Evolutionary conservation across 2,329 filamentous ascomycete species (phyloP).

Genomic region (Aspergillus japonicus): DNA sequence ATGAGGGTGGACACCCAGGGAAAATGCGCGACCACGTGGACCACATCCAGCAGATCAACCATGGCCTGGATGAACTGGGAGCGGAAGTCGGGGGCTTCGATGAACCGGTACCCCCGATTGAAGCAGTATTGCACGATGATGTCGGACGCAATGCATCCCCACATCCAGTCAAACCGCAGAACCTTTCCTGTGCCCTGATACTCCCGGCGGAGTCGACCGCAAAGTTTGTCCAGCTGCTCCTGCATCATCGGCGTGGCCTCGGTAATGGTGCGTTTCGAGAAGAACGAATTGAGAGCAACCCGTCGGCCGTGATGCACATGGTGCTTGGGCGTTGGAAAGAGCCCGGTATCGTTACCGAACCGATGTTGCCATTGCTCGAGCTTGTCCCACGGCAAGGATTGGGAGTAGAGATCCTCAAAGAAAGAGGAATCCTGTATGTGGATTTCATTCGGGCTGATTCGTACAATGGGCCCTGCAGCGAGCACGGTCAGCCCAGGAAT

Average conservation of each 20-base stretch:
- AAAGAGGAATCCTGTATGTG: slow-evolving; percentile 16
- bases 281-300: slow-evolving; percentile 44
- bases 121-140: slow-evolving; percentile 18
- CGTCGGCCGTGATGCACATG: slow-evolving; percentile 44
- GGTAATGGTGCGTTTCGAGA: slow-evolving; percentile 39
- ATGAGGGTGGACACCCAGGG: slow-evolving; percentile 14
- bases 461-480: slow-evolving; percentile 15
- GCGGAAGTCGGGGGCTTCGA: slow-evolving; percentile 8
- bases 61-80: slow-evolving; percentile 15
- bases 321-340: slow-evolving; percentile 34
- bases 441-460: slow-evolving; percentile 19
- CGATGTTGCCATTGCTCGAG: slow-evolving; percentile 13
- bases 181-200: slow-evolving; percentile 11
- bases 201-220: slow-evolving; percentile 9
- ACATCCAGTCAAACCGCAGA: slow-evolving; percentile 14
- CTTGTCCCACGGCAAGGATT: slow-evolving; percentile 16
- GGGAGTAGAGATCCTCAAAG: slow-evolving; percentile 17
- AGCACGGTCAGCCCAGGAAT: neutral
- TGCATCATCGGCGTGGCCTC: slow-evolving; percentile 30
- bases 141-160: slow-evolving; percentile 19
- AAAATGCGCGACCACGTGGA: slow-evolving; percentile 15
- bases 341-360: slow-evolving; percentile 15
- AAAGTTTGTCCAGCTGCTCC: slow-evolving; percentile 13
- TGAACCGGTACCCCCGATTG: slow-evolving; percentile 12
- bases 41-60: slow-evolving; percentile 5